Percentiles rank a stretch among this genome's conserved stretches.
These are phyloP conservation scores for Fusarium solani-melongenae DNA, from an alignment of 2,329 filamentous ascomycete species.

Conservation along the genomic window DNA sequence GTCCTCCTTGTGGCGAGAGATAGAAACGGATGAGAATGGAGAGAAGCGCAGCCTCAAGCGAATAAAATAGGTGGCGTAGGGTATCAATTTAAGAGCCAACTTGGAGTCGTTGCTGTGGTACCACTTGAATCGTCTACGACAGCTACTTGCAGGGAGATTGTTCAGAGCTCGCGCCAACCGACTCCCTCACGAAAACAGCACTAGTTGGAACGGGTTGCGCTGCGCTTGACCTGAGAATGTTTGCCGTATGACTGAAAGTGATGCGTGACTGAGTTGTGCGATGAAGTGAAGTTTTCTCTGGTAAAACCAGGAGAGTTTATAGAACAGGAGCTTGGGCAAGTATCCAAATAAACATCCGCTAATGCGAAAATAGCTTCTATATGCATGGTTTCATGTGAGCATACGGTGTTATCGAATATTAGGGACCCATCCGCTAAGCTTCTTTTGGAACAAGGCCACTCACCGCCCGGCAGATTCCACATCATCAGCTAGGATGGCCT, in stretches of 20 bases:
- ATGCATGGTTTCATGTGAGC: slow-evolving; percentile 30
- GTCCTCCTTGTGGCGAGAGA: not conserved
- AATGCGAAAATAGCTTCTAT: slow-evolving; percentile 37
- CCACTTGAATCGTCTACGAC: slow-evolving; percentile 44
- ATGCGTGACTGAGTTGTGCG: slow-evolving; percentile 30
- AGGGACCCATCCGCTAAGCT: slow-evolving; percentile 12
- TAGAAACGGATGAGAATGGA: not conserved
- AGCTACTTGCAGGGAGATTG: slow-evolving; percentile 42
- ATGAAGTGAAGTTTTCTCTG: slow-evolving; percentile 35
- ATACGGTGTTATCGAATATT: slow-evolving; percentile 38
- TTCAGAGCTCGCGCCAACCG: slow-evolving; percentile 31
- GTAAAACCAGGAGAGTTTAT: slow-evolving; percentile 40
- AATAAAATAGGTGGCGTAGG: slow-evolving; percentile 16
- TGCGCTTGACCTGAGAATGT: slow-evolving; percentile 19
- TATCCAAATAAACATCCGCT: slow-evolving; percentile 38
- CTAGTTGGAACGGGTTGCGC: slow-evolving; percentile 12
- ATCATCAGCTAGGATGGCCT: slow-evolving; percentile 42
- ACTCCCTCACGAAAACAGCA: slow-evolving; percentile 15
- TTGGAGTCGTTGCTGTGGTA: slow-evolving; percentile 42
- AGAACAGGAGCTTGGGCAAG: slow-evolving; percentile 36
- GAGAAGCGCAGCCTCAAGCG: not conserved
- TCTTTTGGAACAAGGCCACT: slow-evolving; percentile 11
- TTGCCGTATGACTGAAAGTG: slow-evolving; percentile 25
- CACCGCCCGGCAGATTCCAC: slow-evolving; percentile 53
- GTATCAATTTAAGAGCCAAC: slow-evolving; percentile 36